Evolutionary conservation across 2,329 filamentous ascomycete genomes (phyloP).

Genomic region (Trichoderma simmonsii): DNA sequence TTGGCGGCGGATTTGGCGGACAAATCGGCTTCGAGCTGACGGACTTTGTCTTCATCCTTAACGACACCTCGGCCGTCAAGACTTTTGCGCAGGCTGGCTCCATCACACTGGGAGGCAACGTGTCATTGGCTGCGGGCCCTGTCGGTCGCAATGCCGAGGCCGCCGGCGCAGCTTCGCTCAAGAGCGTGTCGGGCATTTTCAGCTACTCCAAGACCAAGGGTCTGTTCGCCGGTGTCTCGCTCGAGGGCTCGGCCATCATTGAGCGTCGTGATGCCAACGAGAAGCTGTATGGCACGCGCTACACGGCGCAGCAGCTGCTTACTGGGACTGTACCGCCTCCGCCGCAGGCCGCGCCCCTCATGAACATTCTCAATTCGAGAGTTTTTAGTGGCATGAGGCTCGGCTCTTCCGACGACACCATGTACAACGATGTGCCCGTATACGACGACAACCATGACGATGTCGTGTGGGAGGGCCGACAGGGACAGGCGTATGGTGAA

Average conservation of each 20-base stretch:
- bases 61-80: constrained; percentile 83
- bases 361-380: constrained; percentile 79
- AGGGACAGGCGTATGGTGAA: constrained; percentile 68
- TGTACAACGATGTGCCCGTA: constrained; percentile 92
- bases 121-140: constrained; percentile 90
- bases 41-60: constrained; percentile 97
- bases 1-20: constrained; percentile 78
- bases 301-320: constrained; percentile 79
- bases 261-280: constrained; percentile 96
- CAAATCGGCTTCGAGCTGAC: constrained; percentile 87
- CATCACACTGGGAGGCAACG: constrained; percentile 91
- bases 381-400: constrained; percentile 68
- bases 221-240: constrained; percentile 88
- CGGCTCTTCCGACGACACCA: constrained; percentile 52
- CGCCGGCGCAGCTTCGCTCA: constrained; percentile 86
- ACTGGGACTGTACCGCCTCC: constrained; percentile 75
- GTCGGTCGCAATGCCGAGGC: constrained; percentile 94
- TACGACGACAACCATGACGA: constrained; percentile 83
- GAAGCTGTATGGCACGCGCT: constrained; percentile 83
- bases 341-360: constrained; percentile 76
- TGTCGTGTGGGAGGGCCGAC: constrained; percentile 76
- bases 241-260: constrained; percentile 90
- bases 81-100: constrained; percentile 92
- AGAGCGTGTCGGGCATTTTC: constrained; percentile 87
- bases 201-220: constrained; percentile 98